These are phyloP conservation scores for Talaromyces liani DNA, from an alignment of 495 filamentous ascomycete genomes.

Conservation along the genomic window DNA sequence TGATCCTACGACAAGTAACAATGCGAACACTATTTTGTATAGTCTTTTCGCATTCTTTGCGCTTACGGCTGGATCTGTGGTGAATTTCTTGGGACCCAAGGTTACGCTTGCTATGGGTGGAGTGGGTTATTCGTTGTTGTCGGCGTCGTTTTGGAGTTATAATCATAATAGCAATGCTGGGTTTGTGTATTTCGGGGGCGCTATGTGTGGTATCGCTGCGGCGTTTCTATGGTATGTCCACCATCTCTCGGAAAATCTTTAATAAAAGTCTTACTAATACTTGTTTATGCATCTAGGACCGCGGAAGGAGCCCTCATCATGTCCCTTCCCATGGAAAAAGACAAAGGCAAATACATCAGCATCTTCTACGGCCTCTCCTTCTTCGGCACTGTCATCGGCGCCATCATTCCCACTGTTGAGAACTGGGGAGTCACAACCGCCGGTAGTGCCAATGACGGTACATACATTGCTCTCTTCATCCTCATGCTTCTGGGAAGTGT, in stretches of 20 bases:
- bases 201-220: constrained; percentile 13
- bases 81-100: constrained; percentile 12
- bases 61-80: constrained; percentile 10
- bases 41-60: constrained; percentile 12
- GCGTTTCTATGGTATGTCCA: constrained; percentile 13
- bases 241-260: not conserved
- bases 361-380: constrained; percentile 14
- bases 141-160: constrained; percentile 13
- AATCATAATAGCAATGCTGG: constrained; percentile 11
- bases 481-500: constrained; percentile 13
- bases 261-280: not conserved
- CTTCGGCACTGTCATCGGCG: constrained; percentile 13
- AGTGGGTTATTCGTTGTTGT: constrained; percentile 12
- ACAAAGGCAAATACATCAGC: constrained; percentile 14
- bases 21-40: constrained; percentile 14
- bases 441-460: constrained; percentile 12
- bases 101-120: constrained; percentile 13
- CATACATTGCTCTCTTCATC: constrained; percentile 14
- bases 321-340: constrained; percentile 13
- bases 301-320: constrained; percentile 13
- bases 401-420: constrained; percentile 13
- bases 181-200: constrained; percentile 14
- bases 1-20: constrained; percentile 13
- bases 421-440: constrained; percentile 14
- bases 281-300: constrained; percentile 5